Conservation (phyloP, 164 flowering plant species). For the Litsea cubeba region DNA sequence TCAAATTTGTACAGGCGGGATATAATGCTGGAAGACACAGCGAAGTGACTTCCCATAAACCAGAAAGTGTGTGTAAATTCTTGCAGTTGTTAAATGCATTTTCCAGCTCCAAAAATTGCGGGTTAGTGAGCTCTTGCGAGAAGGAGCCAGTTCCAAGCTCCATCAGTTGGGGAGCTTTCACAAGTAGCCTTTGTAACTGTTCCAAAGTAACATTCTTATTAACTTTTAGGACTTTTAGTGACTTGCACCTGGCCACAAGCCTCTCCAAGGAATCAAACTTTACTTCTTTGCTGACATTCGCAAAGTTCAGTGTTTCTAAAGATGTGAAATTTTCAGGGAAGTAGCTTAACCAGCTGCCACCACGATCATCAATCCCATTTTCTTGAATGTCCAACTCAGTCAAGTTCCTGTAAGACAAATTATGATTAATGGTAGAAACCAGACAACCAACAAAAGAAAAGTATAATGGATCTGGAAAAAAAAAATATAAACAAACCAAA, state of each 20-base stretch:
- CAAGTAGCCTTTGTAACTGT: slow-evolving; percentile 52
- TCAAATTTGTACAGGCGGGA: slow-evolving; percentile 46
- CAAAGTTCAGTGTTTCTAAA: slow-evolving; percentile 63
- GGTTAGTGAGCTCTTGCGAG: slow-evolving; percentile 37
- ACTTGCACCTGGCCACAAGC: slow-evolving; percentile 61
- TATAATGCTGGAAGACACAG: slow-evolving; percentile 50
- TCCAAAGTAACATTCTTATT: slow-evolving; percentile 51
- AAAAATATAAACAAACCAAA: neutral
- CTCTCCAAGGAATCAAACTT: slow-evolving; percentile 58
- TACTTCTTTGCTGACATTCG: slow-evolving; percentile 39
- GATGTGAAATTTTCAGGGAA: slow-evolving; percentile 72
- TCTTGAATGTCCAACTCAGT: slow-evolving; percentile 60
- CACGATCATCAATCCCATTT: slow-evolving; percentile 47
- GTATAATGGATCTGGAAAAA: neutral
- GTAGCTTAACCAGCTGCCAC: slow-evolving; percentile 67
- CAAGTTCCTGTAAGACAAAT: slow-evolving; percentile 39
- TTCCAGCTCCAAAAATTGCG: slow-evolving; percentile 37
- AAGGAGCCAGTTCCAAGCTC: slow-evolving; percentile 78
- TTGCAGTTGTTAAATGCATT: slow-evolving; percentile 47
- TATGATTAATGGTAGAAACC: neutral
- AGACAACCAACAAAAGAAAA: neutral
- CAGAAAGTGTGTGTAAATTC: slow-evolving; percentile 52
- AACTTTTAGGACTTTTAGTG: slow-evolving; percentile 55
- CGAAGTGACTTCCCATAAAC: slow-evolving; percentile 60
- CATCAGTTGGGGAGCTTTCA: slow-evolving; percentile 47